Conservation (phyloP, 2,329 filamentous ascomycete genomes). For the Epichloe typhina region DNA sequence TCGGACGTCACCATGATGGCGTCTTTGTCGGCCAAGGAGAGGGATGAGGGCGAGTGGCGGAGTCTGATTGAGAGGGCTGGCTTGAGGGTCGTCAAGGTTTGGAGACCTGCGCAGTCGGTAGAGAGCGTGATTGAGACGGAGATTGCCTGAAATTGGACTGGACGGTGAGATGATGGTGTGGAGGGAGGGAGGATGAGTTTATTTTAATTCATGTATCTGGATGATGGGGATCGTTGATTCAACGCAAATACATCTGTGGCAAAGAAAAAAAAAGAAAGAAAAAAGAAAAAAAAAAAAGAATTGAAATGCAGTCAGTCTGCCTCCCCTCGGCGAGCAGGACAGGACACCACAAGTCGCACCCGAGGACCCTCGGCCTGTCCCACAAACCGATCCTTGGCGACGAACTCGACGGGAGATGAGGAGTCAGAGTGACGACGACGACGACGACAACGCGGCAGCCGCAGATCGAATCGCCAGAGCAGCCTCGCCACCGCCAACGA, state of each 20-base stretch:
- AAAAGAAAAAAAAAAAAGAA: no score
- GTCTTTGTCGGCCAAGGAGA: slow-evolving; percentile 17
- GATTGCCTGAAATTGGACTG: neutral
- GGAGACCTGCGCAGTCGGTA: slow-evolving; percentile 13
- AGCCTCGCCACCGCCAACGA: neutral
- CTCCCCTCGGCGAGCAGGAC: neutral
- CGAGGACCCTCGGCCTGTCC: neutral
- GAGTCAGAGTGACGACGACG: no score
- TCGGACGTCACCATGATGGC: slow-evolving; percentile 24
- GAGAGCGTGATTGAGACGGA: slow-evolving; percentile 19
- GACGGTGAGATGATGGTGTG: neutral
- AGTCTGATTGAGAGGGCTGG: slow-evolving; percentile 14
- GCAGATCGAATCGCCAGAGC: neutral
- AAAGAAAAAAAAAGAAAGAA: no score
- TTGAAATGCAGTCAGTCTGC: no score
- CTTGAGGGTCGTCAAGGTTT: slow-evolving; percentile 18
- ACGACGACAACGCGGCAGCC: neutral
- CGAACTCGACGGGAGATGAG: neutral
- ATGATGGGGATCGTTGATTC: no score
- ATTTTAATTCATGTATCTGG: no score
- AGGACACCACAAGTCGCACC: neutral
- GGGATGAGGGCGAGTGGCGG: slow-evolving; percentile 19
- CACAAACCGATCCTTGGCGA: neutral
- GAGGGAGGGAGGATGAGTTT: no score
- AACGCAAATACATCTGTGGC: no score